Base-by-base conservation (phyloP, 345 rosid genomes). In the Pistacia integerrima region DNA sequence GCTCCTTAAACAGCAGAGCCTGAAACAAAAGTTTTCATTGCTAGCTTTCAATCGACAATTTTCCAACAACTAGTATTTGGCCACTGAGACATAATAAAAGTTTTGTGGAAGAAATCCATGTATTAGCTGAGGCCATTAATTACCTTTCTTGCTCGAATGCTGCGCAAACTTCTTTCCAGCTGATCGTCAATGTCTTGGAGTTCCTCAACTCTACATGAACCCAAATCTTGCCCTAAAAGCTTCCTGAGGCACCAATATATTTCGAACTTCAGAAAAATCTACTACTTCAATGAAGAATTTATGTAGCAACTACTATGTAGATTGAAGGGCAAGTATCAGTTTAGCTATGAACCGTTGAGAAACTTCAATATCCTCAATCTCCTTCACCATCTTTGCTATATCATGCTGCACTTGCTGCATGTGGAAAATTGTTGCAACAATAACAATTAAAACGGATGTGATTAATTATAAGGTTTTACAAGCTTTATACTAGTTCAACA, bases 111-210 rank as follows among this genome's bases (percentile, higher is more conserved):
- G 25, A 70, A 70, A 54, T n/a, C 16, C 61, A 20, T 56, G 2
- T 0, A 7, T 59, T 7, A 17, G 44, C 8, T 62, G 1, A 11
- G 72, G n/a, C 20, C 12, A 36, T 52, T 41, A 25, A 63, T 1
- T 82, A 88, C 97, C 93, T 89, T 91, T 87, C 84, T 87, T 44
- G 81, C 81, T 80, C 97, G 87, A 70, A 89, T 74, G 30, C 36
- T 86, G 56, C 60, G 56, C 61, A 92, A 80, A 75, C 93, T 89
- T 67, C 51, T 81, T 82, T 85, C 89, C 3, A 90, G 77, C 74
- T 89, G 87, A 20, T 49, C 25, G 38, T 74, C 80, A 57, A 88
- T 79, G 20, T 80, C 86, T 36, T 80, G 74, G 72, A 90, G 88
- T 67, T 89, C 91, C 13, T 84, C 81, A 0, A 76, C 3, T 2